Evolutionary conservation across 2,329 filamentous ascomycete species (phyloP).

Genomic region (Ceratocystis alfenasii): DNA sequence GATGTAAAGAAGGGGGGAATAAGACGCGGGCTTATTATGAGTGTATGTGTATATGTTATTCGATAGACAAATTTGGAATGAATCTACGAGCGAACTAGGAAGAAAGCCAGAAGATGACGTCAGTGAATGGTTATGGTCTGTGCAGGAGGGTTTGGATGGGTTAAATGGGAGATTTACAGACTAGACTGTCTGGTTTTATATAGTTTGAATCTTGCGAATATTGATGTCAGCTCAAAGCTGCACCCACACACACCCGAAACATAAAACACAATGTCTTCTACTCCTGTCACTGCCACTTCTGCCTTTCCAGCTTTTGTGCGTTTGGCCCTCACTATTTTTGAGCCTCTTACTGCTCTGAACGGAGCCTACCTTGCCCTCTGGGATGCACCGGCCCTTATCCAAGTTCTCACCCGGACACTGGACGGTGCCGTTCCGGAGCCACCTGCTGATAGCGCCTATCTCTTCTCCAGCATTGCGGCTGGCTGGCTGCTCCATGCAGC

Average conservation of each 20-base stretch:
- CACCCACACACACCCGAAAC: background rate
- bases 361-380: conserved; percentile 15
- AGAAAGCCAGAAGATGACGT: background rate
- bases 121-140: background rate
- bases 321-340: conserved; percentile 14
- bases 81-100: background rate
- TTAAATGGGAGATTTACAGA: background rate
- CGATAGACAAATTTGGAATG: conserved; percentile 15
- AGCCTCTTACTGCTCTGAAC: conserved; percentile 19
- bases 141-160: background rate
- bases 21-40: background rate
- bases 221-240: background rate
- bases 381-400: conserved; percentile 7
- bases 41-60: conserved; percentile 8
- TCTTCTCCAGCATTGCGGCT: conserved; percentile 18
- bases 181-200: background rate
- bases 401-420: conserved; percentile 14
- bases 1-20: background rate
- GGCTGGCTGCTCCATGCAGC: conserved; percentile 21
- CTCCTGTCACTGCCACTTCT: background rate
- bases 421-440: background rate
- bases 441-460: background rate
- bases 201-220: background rate
- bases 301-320: conserved; percentile 9
- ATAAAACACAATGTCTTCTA: conserved; percentile 1